Conservation (phyloP, 2,329 filamentous ascomycete genomes). For the Alternaria arborescens region DNA sequence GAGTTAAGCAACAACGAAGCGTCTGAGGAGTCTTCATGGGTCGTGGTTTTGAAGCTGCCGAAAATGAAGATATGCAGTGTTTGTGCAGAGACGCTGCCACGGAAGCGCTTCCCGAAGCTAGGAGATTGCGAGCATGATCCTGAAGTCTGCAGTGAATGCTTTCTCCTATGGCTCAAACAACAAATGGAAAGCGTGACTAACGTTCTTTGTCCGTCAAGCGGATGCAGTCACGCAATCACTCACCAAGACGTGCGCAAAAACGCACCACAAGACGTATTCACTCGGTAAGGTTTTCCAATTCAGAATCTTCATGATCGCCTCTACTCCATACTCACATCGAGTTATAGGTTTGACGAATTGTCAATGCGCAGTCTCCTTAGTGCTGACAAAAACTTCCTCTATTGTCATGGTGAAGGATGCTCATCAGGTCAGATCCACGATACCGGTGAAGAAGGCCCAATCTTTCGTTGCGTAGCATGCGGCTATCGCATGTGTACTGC, state of each 20-base stretch:
- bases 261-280: neutral
- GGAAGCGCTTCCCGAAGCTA: accelerated
- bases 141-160: slow-evolving; percentile 1
- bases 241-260: slow-evolving; percentile 3
- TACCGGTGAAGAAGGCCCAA: neutral
- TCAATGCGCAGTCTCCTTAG: neutral
- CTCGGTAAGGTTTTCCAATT: no score
- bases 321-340: accelerated
- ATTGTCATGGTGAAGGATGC: slow-evolving; percentile 7
- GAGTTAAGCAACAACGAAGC: no score
- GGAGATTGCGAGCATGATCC: slow-evolving; percentile 2
- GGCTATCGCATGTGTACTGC: slow-evolving; percentile 4
- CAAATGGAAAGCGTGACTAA: neutral
- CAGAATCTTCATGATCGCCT: accelerated
- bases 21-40: accelerated
- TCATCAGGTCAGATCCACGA: slow-evolving; percentile 11
- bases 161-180: neutral
- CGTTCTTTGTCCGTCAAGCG: slow-evolving; percentile 2
- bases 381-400: neutral
- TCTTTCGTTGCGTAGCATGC: slow-evolving; percentile 10
- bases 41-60: no score
- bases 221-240: neutral
- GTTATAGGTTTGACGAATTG: neutral
- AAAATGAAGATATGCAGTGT: accelerated
- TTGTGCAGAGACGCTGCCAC: no score